Percentiles rank a stretch among this genome's conserved stretches.
phyloP scores from a whole-genome alignment of 345 rosid species.

The Barbarea vulgaris region DNA sequence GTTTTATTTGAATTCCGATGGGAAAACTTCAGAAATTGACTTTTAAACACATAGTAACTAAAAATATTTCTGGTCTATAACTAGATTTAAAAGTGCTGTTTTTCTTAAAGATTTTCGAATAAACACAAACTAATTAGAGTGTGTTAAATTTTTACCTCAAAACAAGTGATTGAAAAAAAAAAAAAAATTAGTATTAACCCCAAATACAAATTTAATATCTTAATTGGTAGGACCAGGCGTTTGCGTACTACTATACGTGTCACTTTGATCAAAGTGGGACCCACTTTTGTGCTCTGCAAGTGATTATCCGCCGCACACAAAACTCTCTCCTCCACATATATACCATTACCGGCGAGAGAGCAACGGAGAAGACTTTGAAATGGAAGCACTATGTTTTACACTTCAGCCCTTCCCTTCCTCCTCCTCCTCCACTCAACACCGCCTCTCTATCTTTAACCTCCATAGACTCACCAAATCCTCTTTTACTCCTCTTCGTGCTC shows the following conservation, averaged over 20 bases:
- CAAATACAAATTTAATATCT: too few species aligned
- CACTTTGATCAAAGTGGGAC: not conserved
- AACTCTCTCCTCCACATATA: not conserved
- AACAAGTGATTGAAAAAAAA: too few species aligned
- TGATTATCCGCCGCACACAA: slow-evolving; percentile 14
- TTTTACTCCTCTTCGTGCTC: slow-evolving; percentile 51
- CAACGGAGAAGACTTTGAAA: slow-evolving; percentile 15
- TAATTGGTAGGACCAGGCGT: not conserved
- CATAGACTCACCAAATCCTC: slow-evolving; percentile 29
- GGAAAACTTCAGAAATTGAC: too few species aligned
- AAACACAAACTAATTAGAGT: too few species aligned
- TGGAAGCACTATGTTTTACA: slow-evolving; percentile 52
- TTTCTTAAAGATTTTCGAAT: too few species aligned
- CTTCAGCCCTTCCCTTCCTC: slow-evolving; percentile 38
- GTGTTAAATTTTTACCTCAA: too few species aligned
- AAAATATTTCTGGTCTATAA: too few species aligned
- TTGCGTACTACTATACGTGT: not conserved
- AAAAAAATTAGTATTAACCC: too few species aligned
- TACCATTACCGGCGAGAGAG: slow-evolving; percentile 17
- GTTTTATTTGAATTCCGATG: too few species aligned
- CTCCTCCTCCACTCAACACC: slow-evolving; percentile 31
- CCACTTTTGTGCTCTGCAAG: not conserved
- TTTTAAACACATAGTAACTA: too few species aligned
- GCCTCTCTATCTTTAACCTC: slow-evolving; percentile 30
- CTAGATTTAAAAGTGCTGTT: too few species aligned